These are phyloP conservation scores for Leptographium wingfieldii DNA, from an alignment of 2,329 filamentous ascomycete genomes.

Conservation along the genomic window DNA sequence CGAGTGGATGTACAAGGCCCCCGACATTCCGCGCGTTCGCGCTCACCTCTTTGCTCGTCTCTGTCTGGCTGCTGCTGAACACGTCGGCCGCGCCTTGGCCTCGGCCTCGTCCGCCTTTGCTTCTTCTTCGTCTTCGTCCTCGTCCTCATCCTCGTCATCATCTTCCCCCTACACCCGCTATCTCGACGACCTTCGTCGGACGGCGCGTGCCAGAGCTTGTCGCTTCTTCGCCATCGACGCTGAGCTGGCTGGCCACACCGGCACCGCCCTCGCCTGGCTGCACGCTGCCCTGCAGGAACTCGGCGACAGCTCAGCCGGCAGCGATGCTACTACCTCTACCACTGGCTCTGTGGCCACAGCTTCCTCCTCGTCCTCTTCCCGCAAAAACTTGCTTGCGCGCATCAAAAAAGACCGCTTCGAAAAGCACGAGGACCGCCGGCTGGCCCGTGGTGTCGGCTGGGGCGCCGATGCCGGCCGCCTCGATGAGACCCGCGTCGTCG, in stretches of 20 bases:
- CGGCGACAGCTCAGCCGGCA: conserved; percentile 4
- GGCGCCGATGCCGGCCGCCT: conserved; percentile 72
- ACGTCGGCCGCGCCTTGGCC: conserved; percentile 58
- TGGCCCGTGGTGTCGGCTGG: conserved; percentile 63
- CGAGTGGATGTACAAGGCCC: conserved; percentile 94
- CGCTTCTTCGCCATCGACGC: conserved; percentile 85
- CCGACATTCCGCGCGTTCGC: conserved; percentile 77
- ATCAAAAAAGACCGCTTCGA: conserved; percentile 66
- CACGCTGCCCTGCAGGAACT: conserved; percentile 53
- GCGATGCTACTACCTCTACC: conserved; percentile 1
- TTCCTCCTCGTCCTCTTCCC: no score
- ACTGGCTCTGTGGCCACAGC: neutral
- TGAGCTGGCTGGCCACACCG: conserved; percentile 68
- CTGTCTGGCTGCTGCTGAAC: conserved; percentile 78
- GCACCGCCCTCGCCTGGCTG: conserved; percentile 78
- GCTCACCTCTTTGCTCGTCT: conserved; percentile 79
- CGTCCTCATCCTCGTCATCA: conserved; percentile 34
- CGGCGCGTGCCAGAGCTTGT: conserved; percentile 72
- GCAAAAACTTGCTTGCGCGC: conserved; percentile 36
- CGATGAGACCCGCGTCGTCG: conserved; percentile 75
- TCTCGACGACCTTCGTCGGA: conserved; percentile 59
- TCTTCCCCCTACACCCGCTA: conserved; percentile 53
- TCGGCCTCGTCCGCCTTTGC: conserved; percentile 22
- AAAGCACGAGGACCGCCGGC: conserved; percentile 63
- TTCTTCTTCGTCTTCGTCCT: conserved; percentile 14